Evolutionary conservation across 2,329 filamentous ascomycete species (phyloP).

Genomic region (Sphaerulina musiva): DNA sequence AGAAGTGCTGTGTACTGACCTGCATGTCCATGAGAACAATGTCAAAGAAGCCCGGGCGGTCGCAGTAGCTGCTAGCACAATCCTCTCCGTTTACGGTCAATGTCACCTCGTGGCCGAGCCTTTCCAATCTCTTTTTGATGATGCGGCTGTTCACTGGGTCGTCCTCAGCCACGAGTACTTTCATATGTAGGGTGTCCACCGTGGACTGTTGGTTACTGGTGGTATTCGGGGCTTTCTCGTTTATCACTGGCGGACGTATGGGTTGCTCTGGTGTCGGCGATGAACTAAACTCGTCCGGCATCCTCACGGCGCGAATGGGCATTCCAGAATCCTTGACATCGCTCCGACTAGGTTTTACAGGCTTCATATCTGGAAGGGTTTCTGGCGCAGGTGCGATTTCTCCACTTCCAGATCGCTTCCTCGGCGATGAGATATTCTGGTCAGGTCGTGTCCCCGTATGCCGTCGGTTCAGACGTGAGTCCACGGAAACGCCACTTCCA

Average conservation of each 20-base stretch:
- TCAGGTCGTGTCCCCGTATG: conserved; percentile 21
- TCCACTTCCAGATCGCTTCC: conserved; percentile 19
- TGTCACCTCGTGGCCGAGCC: conserved; percentile 62
- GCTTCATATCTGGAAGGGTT: conserved; percentile 39
- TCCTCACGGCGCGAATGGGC: conserved; percentile 41
- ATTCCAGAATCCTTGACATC: conserved; percentile 37
- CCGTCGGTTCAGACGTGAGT: conserved; percentile 27
- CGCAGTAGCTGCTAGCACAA: conserved; percentile 64
- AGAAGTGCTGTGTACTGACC: conserved; percentile 44
- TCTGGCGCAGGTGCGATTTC: conserved; percentile 15
- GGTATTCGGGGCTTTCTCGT: too few relatives aligned
- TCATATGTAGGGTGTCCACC: conserved; percentile 42
- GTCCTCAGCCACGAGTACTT: conserved; percentile 76
- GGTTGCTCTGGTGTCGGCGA: conserved; percentile 10
- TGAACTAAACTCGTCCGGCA: conserved; percentile 39
- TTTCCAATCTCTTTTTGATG: conserved; percentile 71
- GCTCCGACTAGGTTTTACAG: conserved; percentile 38
- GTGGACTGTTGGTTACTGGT: not conserved
- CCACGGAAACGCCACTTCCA: conserved; percentile 9
- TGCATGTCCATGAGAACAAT: conserved; percentile 90
- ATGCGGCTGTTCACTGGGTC: conserved; percentile 83
- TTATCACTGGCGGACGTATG: not conserved
- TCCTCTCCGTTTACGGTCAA: conserved; percentile 79
- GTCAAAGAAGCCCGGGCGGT: conserved; percentile 60
- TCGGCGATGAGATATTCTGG: conserved; percentile 10